Evolutionary conservation across 805 yeast genomes (phyloP).

Genomic region (Nakazawaea ambrosiae): DNA sequence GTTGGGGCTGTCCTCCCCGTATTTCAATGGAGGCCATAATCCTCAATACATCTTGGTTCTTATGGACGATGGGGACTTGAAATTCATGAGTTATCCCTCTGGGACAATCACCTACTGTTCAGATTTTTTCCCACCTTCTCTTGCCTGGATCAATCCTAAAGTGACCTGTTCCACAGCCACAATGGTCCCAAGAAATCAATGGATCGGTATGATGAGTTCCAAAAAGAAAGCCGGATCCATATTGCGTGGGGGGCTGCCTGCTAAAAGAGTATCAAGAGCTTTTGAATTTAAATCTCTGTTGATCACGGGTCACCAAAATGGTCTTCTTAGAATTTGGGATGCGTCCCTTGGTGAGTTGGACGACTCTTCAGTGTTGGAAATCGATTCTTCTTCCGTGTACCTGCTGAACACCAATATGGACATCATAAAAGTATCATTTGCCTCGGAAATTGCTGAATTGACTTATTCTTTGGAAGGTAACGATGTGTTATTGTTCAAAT

Average conservation of each 20-base stretch:
- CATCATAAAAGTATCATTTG: conserved; percentile 60
- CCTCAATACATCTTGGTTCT: conserved; percentile 59
- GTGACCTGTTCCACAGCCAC: conserved; percentile 50
- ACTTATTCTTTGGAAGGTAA: conserved; percentile 64
- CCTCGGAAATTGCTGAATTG: conserved; percentile 71
- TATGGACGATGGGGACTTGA: conserved; percentile 58
- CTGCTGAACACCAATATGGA: conserved; percentile 31
- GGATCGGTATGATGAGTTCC: conserved; percentile 72
- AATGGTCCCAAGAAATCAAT: conserved; percentile 54
- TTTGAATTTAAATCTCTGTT: conserved; percentile 50
- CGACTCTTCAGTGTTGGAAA: conserved; percentile 51
- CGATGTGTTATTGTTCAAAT: conserved; percentile 69
- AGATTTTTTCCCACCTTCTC: conserved; percentile 67
- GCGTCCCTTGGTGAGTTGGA: conserved; percentile 69
- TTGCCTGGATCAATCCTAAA: conserved; percentile 74
- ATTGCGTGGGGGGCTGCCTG: conserved; percentile 77
- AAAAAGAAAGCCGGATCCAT: conserved; percentile 25
- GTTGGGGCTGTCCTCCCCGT: conserved; percentile 60
- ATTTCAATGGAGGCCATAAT: conserved; percentile 72
- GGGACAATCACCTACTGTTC: conserved; percentile 48
- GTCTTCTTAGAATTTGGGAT: conserved; percentile 79
- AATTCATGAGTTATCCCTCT: conserved; percentile 50
- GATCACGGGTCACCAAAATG: conserved; percentile 83
- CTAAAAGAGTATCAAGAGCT: conserved; percentile 34
- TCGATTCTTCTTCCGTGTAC: conserved; percentile 45